phyloP scores from a whole-genome alignment of 768 basidiomycete genomes.

The Tephrocybe sp. region DNA sequence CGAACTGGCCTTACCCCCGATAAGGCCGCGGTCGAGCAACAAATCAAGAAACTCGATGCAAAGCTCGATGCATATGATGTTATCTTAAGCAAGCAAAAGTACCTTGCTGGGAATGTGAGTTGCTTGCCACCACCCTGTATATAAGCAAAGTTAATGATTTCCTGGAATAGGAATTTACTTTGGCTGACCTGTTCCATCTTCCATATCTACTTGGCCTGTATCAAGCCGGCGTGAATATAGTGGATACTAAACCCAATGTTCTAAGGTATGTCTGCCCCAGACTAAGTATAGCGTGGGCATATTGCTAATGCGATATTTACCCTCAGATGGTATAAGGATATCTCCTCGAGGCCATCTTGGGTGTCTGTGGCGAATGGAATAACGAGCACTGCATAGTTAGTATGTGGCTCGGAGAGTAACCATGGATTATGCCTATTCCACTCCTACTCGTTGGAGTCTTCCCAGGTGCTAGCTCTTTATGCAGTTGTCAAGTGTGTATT shows the following conservation, averaged over 20 bases:
- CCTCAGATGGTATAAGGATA: constrained; percentile 27
- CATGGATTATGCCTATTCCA: too few relatives aligned
- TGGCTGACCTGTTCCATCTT: constrained; percentile 50
- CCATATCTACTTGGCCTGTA: constrained; percentile 31
- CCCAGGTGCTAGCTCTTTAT: too few relatives aligned
- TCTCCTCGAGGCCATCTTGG: constrained; percentile 50
- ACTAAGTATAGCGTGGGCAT: too few relatives aligned
- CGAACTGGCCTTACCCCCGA: background rate
- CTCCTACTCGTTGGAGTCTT: too few relatives aligned
- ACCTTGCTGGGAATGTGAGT: constrained; percentile 54
- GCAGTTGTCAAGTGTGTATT: too few relatives aligned
- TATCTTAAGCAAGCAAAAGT: constrained; percentile 55
- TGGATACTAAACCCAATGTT: constrained; percentile 44
- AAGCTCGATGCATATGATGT: constrained; percentile 55
- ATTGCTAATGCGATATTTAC: background rate
- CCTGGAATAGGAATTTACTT: constrained; percentile 34
- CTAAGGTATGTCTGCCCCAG: constrained; percentile 29
- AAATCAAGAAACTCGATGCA: constrained; percentile 28
- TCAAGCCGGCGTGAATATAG: constrained; percentile 24
- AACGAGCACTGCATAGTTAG: constrained; percentile 13
- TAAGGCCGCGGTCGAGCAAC: constrained; percentile 16
- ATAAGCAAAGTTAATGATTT: background rate
- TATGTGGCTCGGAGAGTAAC: too few relatives aligned
- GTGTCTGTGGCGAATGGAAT: constrained; percentile 41
- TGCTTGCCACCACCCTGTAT: background rate